A percentile compares a stretch with the other conserved stretches of the same genome.
phyloP scores from a whole-genome alignment of 2,329 filamentous ascomycete genomes.

The Fusarium circinatum region DNA sequence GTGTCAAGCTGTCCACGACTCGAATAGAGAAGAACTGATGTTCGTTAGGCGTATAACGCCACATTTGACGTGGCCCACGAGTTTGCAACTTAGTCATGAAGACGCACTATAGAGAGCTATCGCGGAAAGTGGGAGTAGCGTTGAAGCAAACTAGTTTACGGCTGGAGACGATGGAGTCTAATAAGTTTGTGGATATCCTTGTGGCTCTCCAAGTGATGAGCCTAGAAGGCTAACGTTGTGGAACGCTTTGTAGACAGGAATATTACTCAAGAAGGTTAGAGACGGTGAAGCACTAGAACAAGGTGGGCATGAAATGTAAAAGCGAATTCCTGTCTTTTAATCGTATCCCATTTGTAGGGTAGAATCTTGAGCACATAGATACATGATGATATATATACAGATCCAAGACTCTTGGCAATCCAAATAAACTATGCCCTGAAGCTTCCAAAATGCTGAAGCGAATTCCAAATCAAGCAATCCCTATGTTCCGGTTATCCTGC shows the following conservation, averaged over 20 bases:
- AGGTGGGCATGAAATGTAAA: not conserved
- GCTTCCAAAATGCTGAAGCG: conserved; percentile 21
- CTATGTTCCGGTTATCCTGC: conserved; percentile 6
- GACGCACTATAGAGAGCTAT: not conserved
- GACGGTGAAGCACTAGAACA: not conserved
- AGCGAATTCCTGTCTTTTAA: not conserved
- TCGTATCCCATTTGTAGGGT: not conserved
- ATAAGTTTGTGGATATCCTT: not conserved
- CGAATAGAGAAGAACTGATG: not conserved
- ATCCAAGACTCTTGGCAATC: conserved; percentile 11
- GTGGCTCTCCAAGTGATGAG: not conserved
- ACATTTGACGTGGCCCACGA: not conserved
- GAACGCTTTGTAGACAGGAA: not conserved
- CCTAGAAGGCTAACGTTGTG: not conserved
- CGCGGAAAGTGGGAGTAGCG: not conserved
- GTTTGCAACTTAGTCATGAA: not conserved
- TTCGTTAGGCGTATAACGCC: not conserved
- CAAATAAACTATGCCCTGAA: conserved; percentile 8
- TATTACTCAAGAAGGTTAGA: not conserved
- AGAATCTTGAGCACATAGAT: conserved; percentile 17
- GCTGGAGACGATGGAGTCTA: not conserved
- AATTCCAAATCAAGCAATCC: conserved; percentile 4
- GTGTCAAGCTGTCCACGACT: not conserved
- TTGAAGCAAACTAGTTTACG: not conserved
- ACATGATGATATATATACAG: conserved; percentile 23